Base-by-base conservation (phyloP, 2,329 filamentous ascomycete species). In the Penicillium sp. region DNA sequence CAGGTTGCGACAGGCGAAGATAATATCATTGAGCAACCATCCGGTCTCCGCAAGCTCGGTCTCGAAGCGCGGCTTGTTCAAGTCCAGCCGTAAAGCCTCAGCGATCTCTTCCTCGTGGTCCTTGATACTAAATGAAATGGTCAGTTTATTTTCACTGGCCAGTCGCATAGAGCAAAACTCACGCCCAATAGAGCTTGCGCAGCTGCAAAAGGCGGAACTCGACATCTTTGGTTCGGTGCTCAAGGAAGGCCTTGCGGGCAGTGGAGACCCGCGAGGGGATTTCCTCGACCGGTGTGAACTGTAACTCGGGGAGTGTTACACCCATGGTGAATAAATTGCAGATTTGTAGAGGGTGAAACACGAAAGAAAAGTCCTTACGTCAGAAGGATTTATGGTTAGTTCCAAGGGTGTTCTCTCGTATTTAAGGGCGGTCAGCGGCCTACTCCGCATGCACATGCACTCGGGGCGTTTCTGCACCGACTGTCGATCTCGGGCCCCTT, bases 161-260 rank as follows among this genome's bases (percentile, higher is more conserved):
- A 10, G 35, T 45, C 14, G 27, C 31, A 23, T n/a, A n/a, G 7
- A 45, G 39, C 43, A 21, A 2, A 23, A 71, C 75, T 75, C 65
- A 83, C 80, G 85, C 92, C 95, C 95, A 98, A 81, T 96, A 98
- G 55, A 98, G 87, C 83, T 92, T 93, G 67, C 93, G 89, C 60
- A 99, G 86, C 82, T 98, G 95, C 54, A 86, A 82, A 62, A 93
- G 81, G 62, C 95, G 88, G 79, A 89, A 98, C 69, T 91, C 84
- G 59, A 97, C 72, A 54, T 91, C 84, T 72, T 92, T 92, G 44
- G 93, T 97, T 78, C 88, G 90, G 74, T 92, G 88, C 19, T 90
- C 84, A 66, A 83, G 82, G 77, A 91, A 98, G n/a, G 88, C 86
- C 51, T 81, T 77, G 69, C 87, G 87, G 44, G 89, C 78, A 7